These are phyloP conservation scores for Termitomyces eurrhizus DNA, from an alignment of 768 basidiomycete species.

Conservation along the genomic window DNA sequence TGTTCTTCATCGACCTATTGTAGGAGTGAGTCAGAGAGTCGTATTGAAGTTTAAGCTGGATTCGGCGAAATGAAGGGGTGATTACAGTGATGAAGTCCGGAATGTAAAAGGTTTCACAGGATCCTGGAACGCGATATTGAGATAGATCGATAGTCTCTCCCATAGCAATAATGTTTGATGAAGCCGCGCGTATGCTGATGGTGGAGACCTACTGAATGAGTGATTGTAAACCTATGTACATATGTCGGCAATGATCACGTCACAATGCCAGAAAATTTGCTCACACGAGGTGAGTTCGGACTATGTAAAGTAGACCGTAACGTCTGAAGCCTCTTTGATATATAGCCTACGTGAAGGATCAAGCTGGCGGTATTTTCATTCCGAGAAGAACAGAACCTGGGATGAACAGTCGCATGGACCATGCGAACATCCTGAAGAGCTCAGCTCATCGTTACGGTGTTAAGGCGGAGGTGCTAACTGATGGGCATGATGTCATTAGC, in stretches of 20 bases:
- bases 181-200: background rate
- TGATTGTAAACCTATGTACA: no score
- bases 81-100: constrained; percentile 67
- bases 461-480: background rate
- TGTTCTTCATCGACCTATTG: constrained; percentile 62
- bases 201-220: no score
- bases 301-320: background rate
- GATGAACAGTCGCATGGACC: background rate
- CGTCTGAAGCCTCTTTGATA: background rate
- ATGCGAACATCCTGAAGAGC: background rate
- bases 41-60: constrained; percentile 7
- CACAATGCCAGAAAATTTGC: background rate
- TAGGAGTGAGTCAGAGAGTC: background rate
- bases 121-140: constrained; percentile 30
- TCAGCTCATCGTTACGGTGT: background rate
- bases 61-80: background rate
- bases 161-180: background rate
- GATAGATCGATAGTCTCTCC: constrained; percentile 17
- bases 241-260: no score
- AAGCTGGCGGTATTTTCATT: background rate
- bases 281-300: background rate
- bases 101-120: constrained; percentile 56
- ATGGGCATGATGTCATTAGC: background rate
- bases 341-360: background rate
- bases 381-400: background rate